Conservation (phyloP, 108 stramenopile species). For the Fragilaria radians region DNA sequence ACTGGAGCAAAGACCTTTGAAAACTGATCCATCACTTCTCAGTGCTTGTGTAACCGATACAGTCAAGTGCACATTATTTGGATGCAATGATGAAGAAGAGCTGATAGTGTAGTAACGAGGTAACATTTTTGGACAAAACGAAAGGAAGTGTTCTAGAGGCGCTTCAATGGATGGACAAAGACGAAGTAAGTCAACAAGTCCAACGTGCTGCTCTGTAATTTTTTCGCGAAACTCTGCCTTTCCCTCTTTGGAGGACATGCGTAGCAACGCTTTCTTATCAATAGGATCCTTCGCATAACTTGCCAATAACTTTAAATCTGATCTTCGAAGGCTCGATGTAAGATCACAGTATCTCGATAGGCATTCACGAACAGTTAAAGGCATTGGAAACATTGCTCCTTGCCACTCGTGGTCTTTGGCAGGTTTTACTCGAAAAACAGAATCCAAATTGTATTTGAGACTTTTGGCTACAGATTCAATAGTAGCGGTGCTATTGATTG, state of each 20-base stretch:
- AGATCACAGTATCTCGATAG: constrained; percentile 89
- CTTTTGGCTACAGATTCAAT: constrained; percentile 72
- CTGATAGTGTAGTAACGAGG: constrained; percentile 97
- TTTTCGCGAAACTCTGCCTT: constrained; percentile 73
- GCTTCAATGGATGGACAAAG: constrained; percentile 72
- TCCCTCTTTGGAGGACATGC: constrained; percentile 81
- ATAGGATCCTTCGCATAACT: constrained; percentile 66
- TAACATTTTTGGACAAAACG: constrained; percentile 74
- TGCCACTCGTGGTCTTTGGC: constrained; percentile 53
- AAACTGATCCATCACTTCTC: constrained; percentile 50
- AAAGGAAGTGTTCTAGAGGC: constrained; percentile 86
- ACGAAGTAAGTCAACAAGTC: constrained; percentile 56
- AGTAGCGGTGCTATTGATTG: constrained; percentile 55
- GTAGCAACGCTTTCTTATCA: constrained; percentile 67
- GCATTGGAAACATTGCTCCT: constrained; percentile 87
- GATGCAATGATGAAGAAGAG: constrained; percentile 81
- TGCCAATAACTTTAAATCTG: constrained; percentile 82
- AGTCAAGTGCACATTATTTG: constrained; percentile 84
- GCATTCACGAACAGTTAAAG: constrained; percentile 84
- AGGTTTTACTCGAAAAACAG: constrained; percentile 35
- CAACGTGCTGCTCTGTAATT: constrained; percentile 54
- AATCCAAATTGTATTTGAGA: constrained; percentile 55
- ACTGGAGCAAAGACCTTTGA: constrained; percentile 84
- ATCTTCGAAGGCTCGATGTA: constrained; percentile 74
- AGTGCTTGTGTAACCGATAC: constrained; percentile 69